Evolutionary conservation across 192 early-diverging fungal genomes (phyloP).

Genomic region (Entomortierella chlamydospora): DNA sequence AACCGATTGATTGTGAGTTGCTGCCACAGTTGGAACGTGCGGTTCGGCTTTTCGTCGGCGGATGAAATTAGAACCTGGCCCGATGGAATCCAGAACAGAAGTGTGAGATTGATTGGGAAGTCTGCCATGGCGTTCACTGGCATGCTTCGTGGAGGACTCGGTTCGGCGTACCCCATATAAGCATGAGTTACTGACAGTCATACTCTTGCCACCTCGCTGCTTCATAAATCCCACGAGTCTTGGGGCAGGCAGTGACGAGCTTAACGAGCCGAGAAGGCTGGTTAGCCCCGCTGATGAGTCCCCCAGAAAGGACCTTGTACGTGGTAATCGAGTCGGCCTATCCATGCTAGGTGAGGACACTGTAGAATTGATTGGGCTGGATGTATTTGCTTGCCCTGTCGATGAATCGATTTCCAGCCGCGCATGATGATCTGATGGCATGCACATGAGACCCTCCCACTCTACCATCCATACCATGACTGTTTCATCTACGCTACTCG

Average conservation of each 20-base stretch:
- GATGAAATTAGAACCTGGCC: background rate
- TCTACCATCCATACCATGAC: slow-evolving; percentile 53
- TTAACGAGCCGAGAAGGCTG: slow-evolving; percentile 14
- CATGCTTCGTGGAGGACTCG: slow-evolving; percentile 8
- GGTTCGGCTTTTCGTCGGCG: slow-evolving; percentile 29
- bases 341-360: no score
- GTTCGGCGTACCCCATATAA: slow-evolving; percentile 39
- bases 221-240: slow-evolving; percentile 48
- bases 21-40: background rate
- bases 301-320: no score
- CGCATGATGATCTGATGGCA: no score
- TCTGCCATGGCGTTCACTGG: background rate
- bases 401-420: background rate
- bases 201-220: slow-evolving; percentile 42
- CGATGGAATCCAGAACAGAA: slow-evolving; percentile 17
- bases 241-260: slow-evolving; percentile 43
- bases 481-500: slow-evolving; percentile 44
- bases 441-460: slow-evolving; percentile 44
- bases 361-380: no score
- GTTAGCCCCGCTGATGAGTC: background rate
- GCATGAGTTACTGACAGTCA: slow-evolving; percentile 34
- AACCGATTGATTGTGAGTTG: background rate
- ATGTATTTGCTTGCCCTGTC: background rate
- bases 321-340: no score
- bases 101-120: slow-evolving; percentile 18